phyloP scores from a whole-genome alignment of 768 basidiomycete species.

The Trametes cinnabarina region DNA sequence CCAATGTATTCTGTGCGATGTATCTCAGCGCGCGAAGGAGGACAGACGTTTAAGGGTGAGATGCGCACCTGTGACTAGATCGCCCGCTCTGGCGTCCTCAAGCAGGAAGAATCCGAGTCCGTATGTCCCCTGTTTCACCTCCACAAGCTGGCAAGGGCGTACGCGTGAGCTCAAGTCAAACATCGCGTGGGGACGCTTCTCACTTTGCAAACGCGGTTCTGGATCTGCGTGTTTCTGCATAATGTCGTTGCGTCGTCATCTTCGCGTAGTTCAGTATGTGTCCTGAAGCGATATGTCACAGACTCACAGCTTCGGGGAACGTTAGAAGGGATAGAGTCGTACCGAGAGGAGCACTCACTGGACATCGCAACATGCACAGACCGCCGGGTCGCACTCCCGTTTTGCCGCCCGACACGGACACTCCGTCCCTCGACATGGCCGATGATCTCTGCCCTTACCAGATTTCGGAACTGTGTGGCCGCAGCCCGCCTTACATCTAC shows the following conservation, averaged over 20 bases:
- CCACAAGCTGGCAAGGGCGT: constrained; percentile 3
- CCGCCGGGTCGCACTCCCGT: constrained; percentile 68
- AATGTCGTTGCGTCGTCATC: not conserved
- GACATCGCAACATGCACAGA: constrained; percentile 36
- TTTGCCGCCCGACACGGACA: constrained; percentile 53
- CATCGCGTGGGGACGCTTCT: not conserved
- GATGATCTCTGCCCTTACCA: constrained; percentile 18
- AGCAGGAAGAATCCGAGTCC: constrained; percentile 53
- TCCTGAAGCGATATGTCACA: not conserved
- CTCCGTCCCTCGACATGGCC: constrained; percentile 36
- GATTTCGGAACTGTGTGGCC: not conserved
- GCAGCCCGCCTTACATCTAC: constrained; percentile 41
- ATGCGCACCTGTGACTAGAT: constrained; percentile 32
- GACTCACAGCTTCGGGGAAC: not conserved
- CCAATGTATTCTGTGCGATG: constrained; percentile 58
- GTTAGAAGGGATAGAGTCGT: not conserved
- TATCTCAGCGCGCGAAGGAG: not conserved
- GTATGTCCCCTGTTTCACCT: constrained; percentile 16
- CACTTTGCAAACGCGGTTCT: constrained; percentile 41
- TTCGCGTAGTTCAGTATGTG: not conserved
- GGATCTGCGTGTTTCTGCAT: constrained; percentile 53
- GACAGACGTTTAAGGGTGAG: not conserved
- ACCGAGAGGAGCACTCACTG: not conserved
- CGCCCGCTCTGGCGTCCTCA: constrained; percentile 43
- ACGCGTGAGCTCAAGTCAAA: too few species aligned